Evolutionary conservation across 164 flowering plant species (phyloP).

Genomic region (Sextonia rubra): DNA sequence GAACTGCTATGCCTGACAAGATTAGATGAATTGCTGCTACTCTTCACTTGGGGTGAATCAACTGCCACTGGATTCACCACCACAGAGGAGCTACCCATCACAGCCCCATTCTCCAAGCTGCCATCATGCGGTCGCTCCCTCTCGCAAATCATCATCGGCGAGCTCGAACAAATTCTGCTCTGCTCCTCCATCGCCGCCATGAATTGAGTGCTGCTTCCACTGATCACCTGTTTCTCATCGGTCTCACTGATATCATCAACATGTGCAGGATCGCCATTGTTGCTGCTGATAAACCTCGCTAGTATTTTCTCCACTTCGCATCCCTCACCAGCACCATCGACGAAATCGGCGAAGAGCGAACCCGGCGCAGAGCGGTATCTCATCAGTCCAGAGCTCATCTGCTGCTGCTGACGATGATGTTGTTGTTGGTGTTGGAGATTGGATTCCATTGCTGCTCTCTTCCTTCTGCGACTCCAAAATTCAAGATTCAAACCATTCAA

Average conservation of each 20-base stretch:
- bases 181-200: conserved; percentile 1
- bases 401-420: conserved; percentile 13
- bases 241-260: neutral
- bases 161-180: conserved; percentile 10
- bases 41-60: conserved; percentile 28
- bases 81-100: conserved; percentile 21
- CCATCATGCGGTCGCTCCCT: conserved; percentile 16
- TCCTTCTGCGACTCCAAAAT: conserved; percentile 12
- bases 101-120: conserved; percentile 5
- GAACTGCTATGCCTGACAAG: conserved; percentile 79
- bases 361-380: conserved; percentile 51
- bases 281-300: conserved; percentile 25
- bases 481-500: neutral
- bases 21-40: conserved; percentile 30
- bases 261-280: too few relatives aligned
- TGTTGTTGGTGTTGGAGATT: conserved; percentile 16
- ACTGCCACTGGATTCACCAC: conserved; percentile 22
- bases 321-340: conserved; percentile 11
- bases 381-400: conserved; percentile 24
- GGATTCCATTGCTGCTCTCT: conserved; percentile 18
- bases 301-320: conserved; percentile 22
- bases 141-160: conserved; percentile 17
- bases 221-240: conserved; percentile 12
- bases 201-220: conserved; percentile 10
- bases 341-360: conserved; percentile 29